phyloP scores from a whole-genome alignment of 2,329 filamentous ascomycete genomes.

The Thelonectria blattea region DNA sequence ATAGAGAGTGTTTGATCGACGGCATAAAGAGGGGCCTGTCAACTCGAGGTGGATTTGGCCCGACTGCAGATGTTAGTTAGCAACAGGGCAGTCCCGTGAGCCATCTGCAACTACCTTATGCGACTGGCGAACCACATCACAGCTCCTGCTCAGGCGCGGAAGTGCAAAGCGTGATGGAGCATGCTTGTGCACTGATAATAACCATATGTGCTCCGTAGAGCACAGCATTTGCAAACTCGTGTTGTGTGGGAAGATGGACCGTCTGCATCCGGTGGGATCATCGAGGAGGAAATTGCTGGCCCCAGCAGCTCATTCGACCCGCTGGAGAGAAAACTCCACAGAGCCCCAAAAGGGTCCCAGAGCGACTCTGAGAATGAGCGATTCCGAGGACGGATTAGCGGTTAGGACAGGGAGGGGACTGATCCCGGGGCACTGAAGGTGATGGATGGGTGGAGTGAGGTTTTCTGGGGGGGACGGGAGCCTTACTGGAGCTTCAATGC shows the following conservation, averaged over 20 bases:
- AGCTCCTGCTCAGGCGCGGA: not conserved
- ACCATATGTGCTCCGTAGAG: not conserved
- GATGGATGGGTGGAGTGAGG: not conserved
- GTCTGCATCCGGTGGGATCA: conserved; percentile 25
- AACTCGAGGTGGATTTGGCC: conserved; percentile 1
- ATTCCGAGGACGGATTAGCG: conserved; percentile 5
- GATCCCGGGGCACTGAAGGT: conserved; percentile 6
- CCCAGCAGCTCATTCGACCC: conserved; percentile 29
- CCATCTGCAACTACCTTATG: conserved; percentile 5
- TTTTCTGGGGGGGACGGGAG: not conserved
- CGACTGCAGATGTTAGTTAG: not conserved
- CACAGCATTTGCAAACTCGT: conserved; percentile 8
- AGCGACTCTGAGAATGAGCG: not conserved
- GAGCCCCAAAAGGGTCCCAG: conserved; percentile 8
- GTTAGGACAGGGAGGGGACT: conserved; percentile 8
- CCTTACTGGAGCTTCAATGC: not conserved
- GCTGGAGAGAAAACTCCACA: not conserved
- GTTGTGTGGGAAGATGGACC: conserved; percentile 20
- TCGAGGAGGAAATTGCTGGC: conserved; percentile 35
- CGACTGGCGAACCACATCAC: conserved; percentile 5
- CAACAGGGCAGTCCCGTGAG: not conserved
- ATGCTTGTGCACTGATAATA: not conserved
- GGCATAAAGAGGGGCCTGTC: conserved; percentile 4
- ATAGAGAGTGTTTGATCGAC: conserved; percentile 12
- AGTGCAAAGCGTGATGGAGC: not conserved